phyloP scores from a whole-genome alignment of 23 red algal species.

The Gracilaria caudata region DNA sequence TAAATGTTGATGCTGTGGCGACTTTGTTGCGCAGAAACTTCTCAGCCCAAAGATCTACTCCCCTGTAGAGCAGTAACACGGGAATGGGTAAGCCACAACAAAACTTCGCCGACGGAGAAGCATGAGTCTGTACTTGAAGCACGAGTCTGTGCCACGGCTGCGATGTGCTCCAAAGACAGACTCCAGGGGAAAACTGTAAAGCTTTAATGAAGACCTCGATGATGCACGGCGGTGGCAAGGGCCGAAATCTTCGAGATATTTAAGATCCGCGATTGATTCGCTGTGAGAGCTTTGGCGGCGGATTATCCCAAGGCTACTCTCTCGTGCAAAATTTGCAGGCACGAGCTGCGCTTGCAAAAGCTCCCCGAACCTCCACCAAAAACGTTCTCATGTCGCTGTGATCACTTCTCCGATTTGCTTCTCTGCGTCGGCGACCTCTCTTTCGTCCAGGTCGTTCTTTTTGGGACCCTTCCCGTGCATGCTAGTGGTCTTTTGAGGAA shows the following conservation, averaged over 20 bases:
- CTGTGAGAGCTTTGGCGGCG: not conserved
- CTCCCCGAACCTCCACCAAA: not conserved
- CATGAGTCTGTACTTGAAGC: too few species aligned
- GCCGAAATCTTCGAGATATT: constrained; percentile 8
- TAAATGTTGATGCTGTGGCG: too few species aligned
- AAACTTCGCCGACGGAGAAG: too few species aligned
- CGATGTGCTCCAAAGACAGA: too few species aligned
- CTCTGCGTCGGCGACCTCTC: not conserved
- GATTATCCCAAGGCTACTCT: not conserved
- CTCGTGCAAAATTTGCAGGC: not conserved
- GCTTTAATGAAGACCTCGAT: too few species aligned
- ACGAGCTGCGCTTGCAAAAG: not conserved
- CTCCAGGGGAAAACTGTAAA: too few species aligned
- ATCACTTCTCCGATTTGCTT: not conserved
- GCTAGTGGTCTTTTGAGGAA: not conserved
- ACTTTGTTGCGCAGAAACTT: too few species aligned
- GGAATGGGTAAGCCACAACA: too few species aligned
- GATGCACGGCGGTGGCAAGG: too few species aligned
- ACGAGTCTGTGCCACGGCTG: too few species aligned
- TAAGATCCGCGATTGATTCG: not conserved
- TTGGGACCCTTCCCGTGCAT: not conserved
- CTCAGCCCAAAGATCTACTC: too few species aligned
- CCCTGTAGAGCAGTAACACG: too few species aligned
- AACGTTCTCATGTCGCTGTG: not conserved
- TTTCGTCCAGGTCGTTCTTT: not conserved